phyloP scores from a whole-genome alignment of 192 early-diverging fungal genomes.

The Entophlyctis luteolus region DNA sequence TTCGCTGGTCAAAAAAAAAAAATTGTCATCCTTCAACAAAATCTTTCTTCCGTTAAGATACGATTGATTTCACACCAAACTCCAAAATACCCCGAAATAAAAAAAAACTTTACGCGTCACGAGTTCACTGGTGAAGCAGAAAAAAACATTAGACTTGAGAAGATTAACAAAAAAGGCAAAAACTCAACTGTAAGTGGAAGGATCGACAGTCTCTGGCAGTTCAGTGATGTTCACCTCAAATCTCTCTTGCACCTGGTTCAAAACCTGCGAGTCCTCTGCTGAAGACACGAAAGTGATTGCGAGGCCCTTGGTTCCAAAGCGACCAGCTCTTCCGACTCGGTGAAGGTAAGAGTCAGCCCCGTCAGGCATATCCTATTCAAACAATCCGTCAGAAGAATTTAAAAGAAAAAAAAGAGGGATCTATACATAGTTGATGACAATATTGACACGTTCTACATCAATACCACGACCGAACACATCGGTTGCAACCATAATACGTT shows the following conservation, averaged over 20 bases:
- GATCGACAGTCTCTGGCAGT: conserved; percentile 83
- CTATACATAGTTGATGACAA: conserved; percentile 89
- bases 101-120: background rate
- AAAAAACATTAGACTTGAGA: background rate
- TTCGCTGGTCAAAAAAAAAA: no score
- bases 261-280: conserved; percentile 67
- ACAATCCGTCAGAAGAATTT: no score
- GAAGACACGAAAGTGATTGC: conserved; percentile 90
- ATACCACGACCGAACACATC: conserved; percentile 98
- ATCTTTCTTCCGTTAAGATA: background rate
- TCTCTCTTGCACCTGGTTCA: conserved; percentile 85
- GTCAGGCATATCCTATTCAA: conserved; percentile 76
- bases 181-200: conserved; percentile 71
- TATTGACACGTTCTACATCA: conserved; percentile 97
- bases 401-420: background rate
- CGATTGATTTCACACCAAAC: background rate
- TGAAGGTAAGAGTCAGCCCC: conserved; percentile 88
- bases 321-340: conserved; percentile 95
- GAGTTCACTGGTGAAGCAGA: background rate
- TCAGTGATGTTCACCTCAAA: conserved; percentile 93
- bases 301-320: conserved; percentile 98
- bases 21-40: no score
- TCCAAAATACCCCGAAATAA: background rate
- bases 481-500: conserved; percentile 95
- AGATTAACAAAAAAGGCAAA: background rate